These are phyloP conservation scores for Globisporangium echinulatum DNA, from an alignment of 352 stramenopile species.

Conservation along the genomic window DNA sequence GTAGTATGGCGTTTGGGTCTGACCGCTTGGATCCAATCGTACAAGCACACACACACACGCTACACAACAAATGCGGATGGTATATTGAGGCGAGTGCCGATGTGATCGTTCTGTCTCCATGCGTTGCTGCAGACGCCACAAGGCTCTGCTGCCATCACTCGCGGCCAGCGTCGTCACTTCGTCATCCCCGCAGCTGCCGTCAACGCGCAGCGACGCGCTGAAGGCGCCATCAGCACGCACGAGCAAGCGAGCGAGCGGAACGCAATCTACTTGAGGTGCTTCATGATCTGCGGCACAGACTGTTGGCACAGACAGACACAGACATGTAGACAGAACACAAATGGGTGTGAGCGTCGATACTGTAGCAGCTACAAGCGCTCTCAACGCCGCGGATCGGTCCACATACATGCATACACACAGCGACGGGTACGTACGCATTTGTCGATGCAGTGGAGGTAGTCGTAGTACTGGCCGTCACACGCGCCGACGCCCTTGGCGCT, in stretches of 20 bases:
- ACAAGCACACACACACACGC: no score
- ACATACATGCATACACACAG: not conserved
- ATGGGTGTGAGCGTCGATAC: not conserved
- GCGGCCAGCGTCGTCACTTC: not conserved
- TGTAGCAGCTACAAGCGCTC: no score
- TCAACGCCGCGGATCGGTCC: no score
- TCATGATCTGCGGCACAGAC: conserved; percentile 93
- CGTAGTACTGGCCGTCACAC: conserved; percentile 95
- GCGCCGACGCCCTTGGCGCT: conserved; percentile 87
- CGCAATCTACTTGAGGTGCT: conserved; percentile 87
- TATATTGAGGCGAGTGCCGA: no score
- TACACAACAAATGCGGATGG: no score
- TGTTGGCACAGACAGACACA: conserved; percentile 15
- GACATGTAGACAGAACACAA: conserved; percentile 3
- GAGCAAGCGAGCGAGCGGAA: not conserved
- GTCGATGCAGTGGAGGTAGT: conserved; percentile 93
- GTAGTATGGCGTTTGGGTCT: no score
- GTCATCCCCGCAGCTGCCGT: not conserved
- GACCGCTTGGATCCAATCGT: no score
- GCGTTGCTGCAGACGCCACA: not conserved
- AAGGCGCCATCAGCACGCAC: not conserved
- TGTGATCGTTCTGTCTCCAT: no score
- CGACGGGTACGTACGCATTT: conserved; percentile 79
- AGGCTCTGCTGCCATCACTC: not conserved
- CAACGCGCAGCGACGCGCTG: no score